Evolutionary conservation across 1,284 basidiomycete genomes (phyloP).

Genomic region (Austroboletus rostrupii): DNA sequence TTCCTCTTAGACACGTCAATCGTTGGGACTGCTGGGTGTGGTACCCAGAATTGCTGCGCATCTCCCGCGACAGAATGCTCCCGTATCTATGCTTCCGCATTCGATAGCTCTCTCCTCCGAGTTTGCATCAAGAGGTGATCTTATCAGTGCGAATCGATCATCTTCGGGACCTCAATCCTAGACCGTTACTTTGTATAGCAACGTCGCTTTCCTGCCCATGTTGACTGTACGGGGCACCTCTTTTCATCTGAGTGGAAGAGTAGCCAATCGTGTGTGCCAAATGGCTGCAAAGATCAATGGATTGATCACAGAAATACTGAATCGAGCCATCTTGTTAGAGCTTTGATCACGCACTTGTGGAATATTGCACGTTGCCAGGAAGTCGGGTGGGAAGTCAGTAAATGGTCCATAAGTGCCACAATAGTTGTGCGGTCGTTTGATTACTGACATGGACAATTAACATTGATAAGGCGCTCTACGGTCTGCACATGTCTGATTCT

Average conservation of each 20-base stretch:
- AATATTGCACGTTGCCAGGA: not conserved
- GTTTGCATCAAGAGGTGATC: conserved; percentile 6
- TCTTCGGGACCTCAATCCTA: not conserved
- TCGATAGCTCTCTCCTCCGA: not conserved
- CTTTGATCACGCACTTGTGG: not conserved
- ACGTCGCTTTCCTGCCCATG: conserved; percentile 1
- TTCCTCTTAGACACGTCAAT: conserved; percentile 3
- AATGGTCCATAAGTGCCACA: conserved; percentile 1
- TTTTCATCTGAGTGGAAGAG: conserved; percentile 13
- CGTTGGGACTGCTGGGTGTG: conserved; percentile 6
- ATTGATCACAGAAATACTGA: conserved; percentile 1
- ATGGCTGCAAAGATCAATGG: conserved; percentile 4
- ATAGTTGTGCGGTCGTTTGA: not conserved
- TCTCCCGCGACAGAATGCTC: conserved; percentile 6
- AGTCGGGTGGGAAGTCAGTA: not conserved
- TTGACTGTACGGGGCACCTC: conserved; percentile 7
- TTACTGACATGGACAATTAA: too few species aligned
- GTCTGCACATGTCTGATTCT: conserved; percentile 4
- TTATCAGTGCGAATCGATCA: conserved; percentile 6
- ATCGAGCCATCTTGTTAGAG: conserved; percentile 2
- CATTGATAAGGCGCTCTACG: conserved; percentile 9
- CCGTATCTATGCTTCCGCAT: conserved; percentile 1
- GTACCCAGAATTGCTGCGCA: conserved; percentile 10
- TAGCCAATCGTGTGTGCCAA: conserved; percentile 11
- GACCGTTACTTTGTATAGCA: not conserved